phyloP scores from a whole-genome alignment of 2,329 filamentous ascomycete genomes.

The Cordyceps tenuipes region DNA sequence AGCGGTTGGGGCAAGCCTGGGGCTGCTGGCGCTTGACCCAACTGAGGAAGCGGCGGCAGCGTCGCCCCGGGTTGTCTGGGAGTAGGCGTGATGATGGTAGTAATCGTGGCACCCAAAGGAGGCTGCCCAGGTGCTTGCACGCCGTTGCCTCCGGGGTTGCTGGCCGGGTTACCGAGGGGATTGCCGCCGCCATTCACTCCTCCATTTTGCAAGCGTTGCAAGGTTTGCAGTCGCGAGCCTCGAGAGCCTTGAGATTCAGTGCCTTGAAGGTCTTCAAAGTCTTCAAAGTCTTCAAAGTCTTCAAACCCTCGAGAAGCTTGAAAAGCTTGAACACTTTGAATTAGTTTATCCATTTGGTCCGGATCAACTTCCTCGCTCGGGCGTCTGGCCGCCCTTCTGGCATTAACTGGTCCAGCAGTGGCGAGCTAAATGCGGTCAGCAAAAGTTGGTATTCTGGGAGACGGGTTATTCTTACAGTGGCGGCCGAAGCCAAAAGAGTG shows the following conservation, averaged over 20 bases:
- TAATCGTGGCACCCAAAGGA: neutral
- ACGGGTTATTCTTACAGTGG: conserved; percentile 13
- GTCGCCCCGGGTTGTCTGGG: neutral
- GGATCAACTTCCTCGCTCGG: neutral
- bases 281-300: too few species aligned
- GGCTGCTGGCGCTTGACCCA: neutral
- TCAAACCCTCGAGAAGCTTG: too few species aligned
- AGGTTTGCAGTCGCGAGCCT: too few species aligned
- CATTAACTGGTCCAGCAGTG: conserved; percentile 4
- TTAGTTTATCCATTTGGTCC: conserved; percentile 12
- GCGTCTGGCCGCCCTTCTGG: neutral
- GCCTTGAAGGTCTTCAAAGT: too few species aligned
- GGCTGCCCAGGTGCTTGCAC: neutral
- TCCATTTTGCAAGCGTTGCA: neutral
- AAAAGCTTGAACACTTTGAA: neutral
- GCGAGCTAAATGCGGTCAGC: neutral
- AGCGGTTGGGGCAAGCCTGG: neutral
- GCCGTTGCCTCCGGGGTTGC: neutral
- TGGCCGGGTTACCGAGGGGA: too few species aligned
- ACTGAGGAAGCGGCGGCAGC: neutral
- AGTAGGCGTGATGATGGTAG: neutral
- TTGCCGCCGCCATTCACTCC: neutral
- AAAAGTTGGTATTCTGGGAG: neutral
- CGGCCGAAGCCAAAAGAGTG: conserved; percentile 15
- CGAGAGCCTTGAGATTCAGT: too few species aligned